Evolutionary conservation across 192 early-diverging fungal species (phyloP).

Genomic region (Backusella circina): DNA sequence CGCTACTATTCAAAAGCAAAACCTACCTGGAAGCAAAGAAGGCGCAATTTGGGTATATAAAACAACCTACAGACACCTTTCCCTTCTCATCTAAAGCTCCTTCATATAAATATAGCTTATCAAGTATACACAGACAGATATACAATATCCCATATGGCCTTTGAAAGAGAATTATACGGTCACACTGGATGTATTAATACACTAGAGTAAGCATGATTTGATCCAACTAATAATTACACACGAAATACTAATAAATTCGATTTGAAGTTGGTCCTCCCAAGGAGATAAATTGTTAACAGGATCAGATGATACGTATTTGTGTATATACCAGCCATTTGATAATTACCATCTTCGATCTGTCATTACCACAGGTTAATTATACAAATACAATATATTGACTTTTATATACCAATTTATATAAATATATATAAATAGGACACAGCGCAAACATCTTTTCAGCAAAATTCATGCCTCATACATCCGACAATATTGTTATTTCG

Average conservation of each 20-base stretch:
- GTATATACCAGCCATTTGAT: constrained; percentile 48
- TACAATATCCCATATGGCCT: constrained; percentile 32
- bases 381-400: not conserved
- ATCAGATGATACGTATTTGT: constrained; percentile 59
- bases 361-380: constrained; percentile 30
- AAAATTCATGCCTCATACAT: constrained; percentile 59
- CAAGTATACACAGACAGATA: constrained; percentile 12
- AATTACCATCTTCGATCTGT: constrained; percentile 36
- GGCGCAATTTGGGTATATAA: not conserved
- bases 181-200: constrained; percentile 60
- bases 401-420: not conserved
- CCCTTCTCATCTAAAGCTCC: not conserved
- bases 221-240: too few relatives aligned
- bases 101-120: not conserved
- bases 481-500: constrained; percentile 54
- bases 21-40: not conserved
- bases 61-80: too few relatives aligned
- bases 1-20: not conserved
- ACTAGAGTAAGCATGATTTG: constrained; percentile 26
- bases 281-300: constrained; percentile 55
- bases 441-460: constrained; percentile 76
- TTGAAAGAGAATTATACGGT: constrained; percentile 33
- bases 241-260: not conserved
- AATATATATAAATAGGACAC: too few relatives aligned
- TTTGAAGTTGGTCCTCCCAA: constrained; percentile 45